A percentile compares a stretch with the other conserved stretches of the same genome.
phyloP scores from a whole-genome alignment of 495 filamentous ascomycete genomes.

The Schizothecium vesticola region DNA sequence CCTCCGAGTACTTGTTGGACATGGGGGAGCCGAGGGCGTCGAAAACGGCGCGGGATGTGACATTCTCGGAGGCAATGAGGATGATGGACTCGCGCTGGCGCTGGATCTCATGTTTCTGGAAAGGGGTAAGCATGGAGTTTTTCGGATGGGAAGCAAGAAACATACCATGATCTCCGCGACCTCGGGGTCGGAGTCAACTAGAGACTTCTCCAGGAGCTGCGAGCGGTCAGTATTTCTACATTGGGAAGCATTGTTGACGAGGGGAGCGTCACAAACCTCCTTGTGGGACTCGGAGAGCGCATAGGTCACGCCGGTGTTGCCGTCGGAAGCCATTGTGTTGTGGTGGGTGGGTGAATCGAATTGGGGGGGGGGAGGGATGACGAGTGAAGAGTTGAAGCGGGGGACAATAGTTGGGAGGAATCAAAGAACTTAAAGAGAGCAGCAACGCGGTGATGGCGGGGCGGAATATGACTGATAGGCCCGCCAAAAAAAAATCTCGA shows the following conservation, averaged over 20 bases:
- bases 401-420: conserved; percentile 5
- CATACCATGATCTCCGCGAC: conserved; percentile 90
- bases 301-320: conserved; percentile 51
- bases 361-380: neutral
- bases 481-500: conserved; percentile 10
- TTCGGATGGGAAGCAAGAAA: neutral
- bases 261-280: conserved; percentile 56
- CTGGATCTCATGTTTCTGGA: conserved; percentile 85
- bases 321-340: conserved; percentile 34
- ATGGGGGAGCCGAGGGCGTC: conserved; percentile 85
- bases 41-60: conserved; percentile 83
- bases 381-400: neutral
- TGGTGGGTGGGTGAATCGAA: conserved; percentile 6
- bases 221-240: conserved; percentile 45
- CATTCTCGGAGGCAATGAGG: conserved; percentile 91
- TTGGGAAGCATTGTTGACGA: conserved; percentile 3
- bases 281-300: conserved; percentile 84
- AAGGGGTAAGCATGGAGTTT: neutral
- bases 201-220: conserved; percentile 84
- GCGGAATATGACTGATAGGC: conserved; percentile 21
- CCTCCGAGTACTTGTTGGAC: conserved; percentile 99
- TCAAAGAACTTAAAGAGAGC: conserved; percentile 7
- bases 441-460: conserved; percentile 11
- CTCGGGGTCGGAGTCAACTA: conserved; percentile 83
- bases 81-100: conserved; percentile 97